A percentile compares a stretch with the other conserved stretches of the same genome.
Conservation (phyloP, 2,329 filamentous ascomycete species). For the Penicillium corylophilum region DNA sequence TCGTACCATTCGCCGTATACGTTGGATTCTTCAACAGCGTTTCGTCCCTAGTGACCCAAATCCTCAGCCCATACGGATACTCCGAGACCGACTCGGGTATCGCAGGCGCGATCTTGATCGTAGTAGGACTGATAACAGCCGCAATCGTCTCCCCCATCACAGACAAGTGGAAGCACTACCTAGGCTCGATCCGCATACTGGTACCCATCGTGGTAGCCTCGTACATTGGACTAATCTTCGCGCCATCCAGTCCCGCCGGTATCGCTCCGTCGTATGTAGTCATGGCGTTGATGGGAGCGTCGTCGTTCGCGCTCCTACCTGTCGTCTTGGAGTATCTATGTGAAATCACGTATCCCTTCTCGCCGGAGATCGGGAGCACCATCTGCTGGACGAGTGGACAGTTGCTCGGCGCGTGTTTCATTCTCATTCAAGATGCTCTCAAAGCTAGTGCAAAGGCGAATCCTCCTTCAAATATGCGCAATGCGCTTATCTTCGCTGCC, state of each 20-base stretch:
- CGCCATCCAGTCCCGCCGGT: constrained; percentile 58
- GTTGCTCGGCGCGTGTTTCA: constrained; percentile 78
- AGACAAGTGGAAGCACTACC: constrained; percentile 78
- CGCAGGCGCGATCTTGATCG: constrained; percentile 82
- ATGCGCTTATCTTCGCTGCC: constrained; percentile 75
- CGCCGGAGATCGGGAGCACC: constrained; percentile 79
- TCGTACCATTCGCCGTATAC: constrained; percentile 78
- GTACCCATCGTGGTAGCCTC: constrained; percentile 71
- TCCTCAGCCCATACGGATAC: constrained; percentile 83
- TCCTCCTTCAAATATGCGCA: constrained; percentile 71
- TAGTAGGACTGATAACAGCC: constrained; percentile 76
- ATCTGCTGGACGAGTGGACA: constrained; percentile 86
- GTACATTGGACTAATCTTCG: constrained; percentile 81
- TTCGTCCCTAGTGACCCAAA: constrained; percentile 85
- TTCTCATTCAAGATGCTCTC: constrained; percentile 77
- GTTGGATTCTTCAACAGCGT: constrained; percentile 93
- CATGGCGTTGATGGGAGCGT: constrained; percentile 72
- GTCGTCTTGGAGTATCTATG: constrained; percentile 83
- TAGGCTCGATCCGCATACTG: constrained; percentile 69
- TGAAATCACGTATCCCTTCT: constrained; percentile 82
- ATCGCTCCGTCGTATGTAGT: constrained; percentile 67
- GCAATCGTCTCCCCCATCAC: constrained; percentile 78
- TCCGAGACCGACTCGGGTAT: constrained; percentile 82
- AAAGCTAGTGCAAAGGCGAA: constrained; percentile 49
- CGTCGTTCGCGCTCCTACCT: constrained; percentile 77